Conservation (phyloP, 2,329 filamentous ascomycete genomes). For the Ceratocystis ficicola region DNA sequence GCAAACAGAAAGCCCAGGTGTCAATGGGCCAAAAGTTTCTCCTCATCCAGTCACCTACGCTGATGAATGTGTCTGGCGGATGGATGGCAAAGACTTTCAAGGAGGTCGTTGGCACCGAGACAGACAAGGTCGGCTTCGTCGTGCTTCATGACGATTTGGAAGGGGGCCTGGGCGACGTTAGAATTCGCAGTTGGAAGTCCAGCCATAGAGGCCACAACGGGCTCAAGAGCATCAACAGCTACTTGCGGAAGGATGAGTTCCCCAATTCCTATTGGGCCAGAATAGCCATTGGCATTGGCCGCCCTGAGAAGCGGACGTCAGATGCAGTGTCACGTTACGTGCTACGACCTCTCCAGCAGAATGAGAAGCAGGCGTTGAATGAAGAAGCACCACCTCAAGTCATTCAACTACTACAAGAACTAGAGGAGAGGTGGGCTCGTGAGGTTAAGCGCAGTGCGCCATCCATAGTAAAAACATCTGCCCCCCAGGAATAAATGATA, state of each 20-base stretch:
- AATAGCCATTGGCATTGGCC: conserved; percentile 77
- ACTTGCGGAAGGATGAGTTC: conserved; percentile 35
- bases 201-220: conserved; percentile 65
- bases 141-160: conserved; percentile 87
- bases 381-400: conserved; percentile 41
- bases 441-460: background rate
- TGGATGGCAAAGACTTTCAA: conserved; percentile 56
- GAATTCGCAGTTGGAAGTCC: conserved; percentile 47
- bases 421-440: conserved; percentile 33
- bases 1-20: conserved; percentile 41
- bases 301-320: conserved; percentile 57
- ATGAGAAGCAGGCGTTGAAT: conserved; percentile 41
- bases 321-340: conserved; percentile 66
- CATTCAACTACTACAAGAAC: conserved; percentile 37
- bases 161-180: conserved; percentile 53
- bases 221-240: conserved; percentile 51
- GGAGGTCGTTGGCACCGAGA: conserved; percentile 35
- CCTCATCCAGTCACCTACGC: conserved; percentile 59
- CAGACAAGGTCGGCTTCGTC: conserved; percentile 43
- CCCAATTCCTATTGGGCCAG: conserved; percentile 38
- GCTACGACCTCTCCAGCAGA: conserved; percentile 49
- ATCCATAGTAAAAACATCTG: background rate
- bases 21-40: conserved; percentile 44
- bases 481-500: background rate
- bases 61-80: conserved; percentile 77